These are phyloP conservation scores for Pisolithus tinctorius DNA, from an alignment of 768 basidiomycete species.

Conservation along the genomic window DNA sequence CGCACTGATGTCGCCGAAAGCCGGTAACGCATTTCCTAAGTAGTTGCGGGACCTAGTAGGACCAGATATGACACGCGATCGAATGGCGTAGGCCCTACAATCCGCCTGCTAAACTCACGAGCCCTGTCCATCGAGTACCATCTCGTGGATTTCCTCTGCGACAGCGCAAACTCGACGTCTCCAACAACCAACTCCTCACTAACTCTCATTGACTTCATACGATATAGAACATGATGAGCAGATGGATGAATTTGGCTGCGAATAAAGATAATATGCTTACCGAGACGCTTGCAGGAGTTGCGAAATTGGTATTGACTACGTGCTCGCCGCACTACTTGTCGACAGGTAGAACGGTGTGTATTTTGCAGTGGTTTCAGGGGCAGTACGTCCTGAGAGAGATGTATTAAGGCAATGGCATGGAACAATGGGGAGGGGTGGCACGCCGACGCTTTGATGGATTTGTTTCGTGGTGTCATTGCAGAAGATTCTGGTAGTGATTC, in stretches of 20 bases:
- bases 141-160: too few species aligned
- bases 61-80: too few species aligned
- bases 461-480: too few species aligned
- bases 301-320: conserved; percentile 37
- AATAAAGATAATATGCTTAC: conserved; percentile 36
- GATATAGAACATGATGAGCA: conserved; percentile 44
- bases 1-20: too few species aligned
- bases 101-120: too few species aligned
- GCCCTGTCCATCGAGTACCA: too few species aligned
- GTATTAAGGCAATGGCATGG: background rate
- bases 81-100: too few species aligned
- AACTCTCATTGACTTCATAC: conserved; percentile 43
- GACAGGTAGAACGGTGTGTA: conserved; percentile 32
- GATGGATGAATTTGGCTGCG: conserved; percentile 57
- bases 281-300: conserved; percentile 48
- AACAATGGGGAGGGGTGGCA: conserved; percentile 1
- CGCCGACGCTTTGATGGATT: too few species aligned
- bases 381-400: conserved; percentile 10
- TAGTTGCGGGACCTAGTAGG: too few species aligned
- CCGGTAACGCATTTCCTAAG: too few species aligned
- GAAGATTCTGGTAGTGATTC: too few species aligned
- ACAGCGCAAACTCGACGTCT: conserved; percentile 60
- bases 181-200: conserved; percentile 38
- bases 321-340: conserved; percentile 47
- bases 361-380: conserved; percentile 18